A percentile compares a stretch with the other conserved stretches of the same genome.
These are phyloP conservation scores for Phylloporus sp. DNA, from an alignment of 768 basidiomycete species.

Conservation along the genomic window DNA sequence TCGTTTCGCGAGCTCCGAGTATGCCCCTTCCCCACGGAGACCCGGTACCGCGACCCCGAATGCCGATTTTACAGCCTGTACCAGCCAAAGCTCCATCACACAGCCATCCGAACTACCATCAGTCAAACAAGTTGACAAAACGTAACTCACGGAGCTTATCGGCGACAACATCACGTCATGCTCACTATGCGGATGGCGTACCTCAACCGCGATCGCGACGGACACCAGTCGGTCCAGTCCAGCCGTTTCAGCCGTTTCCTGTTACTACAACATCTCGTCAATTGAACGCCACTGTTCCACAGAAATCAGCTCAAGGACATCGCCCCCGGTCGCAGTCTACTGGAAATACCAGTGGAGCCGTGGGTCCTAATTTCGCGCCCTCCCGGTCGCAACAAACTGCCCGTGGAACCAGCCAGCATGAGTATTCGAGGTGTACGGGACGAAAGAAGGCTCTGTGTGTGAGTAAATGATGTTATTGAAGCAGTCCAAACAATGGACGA, in stretches of 20 bases:
- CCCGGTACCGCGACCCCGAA: neutral
- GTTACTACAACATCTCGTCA: neutral
- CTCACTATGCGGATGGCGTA: conserved; percentile 23
- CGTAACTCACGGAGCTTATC: conserved; percentile 12
- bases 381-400: conserved; percentile 4
- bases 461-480: conserved; percentile 13
- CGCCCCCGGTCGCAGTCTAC: conserved; percentile 22
- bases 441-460: conserved; percentile 47
- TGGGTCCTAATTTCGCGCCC: neutral
- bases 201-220: conserved; percentile 10
- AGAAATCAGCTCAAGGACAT: conserved; percentile 7
- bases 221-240: neutral
- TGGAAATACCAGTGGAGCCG: conserved; percentile 8
- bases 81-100: conserved; percentile 2
- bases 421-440: conserved; percentile 49
- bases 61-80: conserved; percentile 5
- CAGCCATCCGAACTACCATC: conserved; percentile 2
- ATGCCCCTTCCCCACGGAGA: neutral
- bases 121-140: neutral
- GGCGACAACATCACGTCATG: conserved; percentile 17
- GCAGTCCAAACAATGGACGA: too few species aligned
- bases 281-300: neutral
- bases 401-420: conserved; percentile 15
- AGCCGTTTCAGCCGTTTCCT: neutral
- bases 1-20: neutral